Base-by-base conservation (phyloP, 352 stramenopile species). In the Globisporangium splendens region DNA sequence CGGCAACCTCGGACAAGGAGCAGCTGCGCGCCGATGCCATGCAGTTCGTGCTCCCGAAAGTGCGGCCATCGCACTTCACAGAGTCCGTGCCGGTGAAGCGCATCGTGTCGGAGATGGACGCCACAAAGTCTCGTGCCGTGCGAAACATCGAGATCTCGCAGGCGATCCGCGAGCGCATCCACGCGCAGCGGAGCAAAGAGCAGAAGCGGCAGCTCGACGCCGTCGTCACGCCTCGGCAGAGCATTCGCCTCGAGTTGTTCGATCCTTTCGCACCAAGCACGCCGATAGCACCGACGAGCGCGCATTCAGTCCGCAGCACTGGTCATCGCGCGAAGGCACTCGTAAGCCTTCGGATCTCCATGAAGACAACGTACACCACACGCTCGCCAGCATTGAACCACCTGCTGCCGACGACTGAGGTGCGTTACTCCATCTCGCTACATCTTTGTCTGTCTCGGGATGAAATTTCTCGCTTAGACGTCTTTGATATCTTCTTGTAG, bases 81-180 rank as follows among this genome's bases (percentile, higher is more conserved):
- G 73, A 83, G 49, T 89, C 78, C 0, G 70, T 91, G 15, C 63
- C 78, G 0, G 70, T 84, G 22, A 75, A 79, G 49, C 75, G 73
- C 46, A 90, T 91, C 60, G 79, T 90, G 28, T 72, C 77, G 7
- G 79, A 88, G 18, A 61, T 91, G 8, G 78, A 93, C 53, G 73
- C 72, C 4, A 88, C 71, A 8, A 93, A 86, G 46, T 63, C 69
- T 15, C 76, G 79, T 35, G 79, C 77, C 21, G 65, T 59, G 0
- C 69, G 65, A 13, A 93, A 90, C 53, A 79, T 93, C 28, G 65
- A 86, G 59, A 66, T 91, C 22, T 84, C 81, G 3, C 77, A 93
- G 59, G 61, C 73, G 15, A 77, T 91, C 24, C 81, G 81, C 14
- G 77, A 88, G 35, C 72, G 70, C 13, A 83, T 91, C 41, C 56